Percentiles rank a stretch among this genome's conserved stretches.
Conservation (phyloP, 2,329 filamentous ascomycete genomes). For the Pseudogymnoascus destructans region DNA sequence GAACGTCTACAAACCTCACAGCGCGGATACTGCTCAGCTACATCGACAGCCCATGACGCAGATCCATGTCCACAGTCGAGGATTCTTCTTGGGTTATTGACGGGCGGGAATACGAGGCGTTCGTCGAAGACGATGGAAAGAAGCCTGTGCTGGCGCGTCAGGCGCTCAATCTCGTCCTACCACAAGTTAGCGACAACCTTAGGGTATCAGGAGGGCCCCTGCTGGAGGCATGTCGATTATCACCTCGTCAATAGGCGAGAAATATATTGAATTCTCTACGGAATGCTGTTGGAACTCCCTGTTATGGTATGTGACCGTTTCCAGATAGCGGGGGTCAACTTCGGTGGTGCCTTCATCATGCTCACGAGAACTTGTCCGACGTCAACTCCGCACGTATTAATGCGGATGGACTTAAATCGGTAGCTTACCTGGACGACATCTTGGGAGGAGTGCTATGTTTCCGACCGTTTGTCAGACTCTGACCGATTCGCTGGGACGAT, state of each 20-base stretch:
- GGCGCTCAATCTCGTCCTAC: slow-evolving; percentile 54
- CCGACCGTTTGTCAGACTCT: neutral
- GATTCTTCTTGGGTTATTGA: slow-evolving; percentile 42
- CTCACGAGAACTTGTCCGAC: slow-evolving; percentile 24
- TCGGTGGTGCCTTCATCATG: slow-evolving; percentile 33
- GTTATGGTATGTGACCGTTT: slow-evolving; percentile 47
- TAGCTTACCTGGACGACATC: neutral
- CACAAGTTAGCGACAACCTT: slow-evolving; percentile 9
- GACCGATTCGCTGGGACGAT: neutral
- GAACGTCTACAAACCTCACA: slow-evolving; percentile 41
- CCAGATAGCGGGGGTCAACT: slow-evolving; percentile 44
- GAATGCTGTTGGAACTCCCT: slow-evolving; percentile 56
- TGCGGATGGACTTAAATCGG: neutral
- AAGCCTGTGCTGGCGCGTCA: slow-evolving; percentile 49
- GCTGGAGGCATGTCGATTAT: slow-evolving; percentile 16
- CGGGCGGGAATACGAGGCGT: slow-evolving; percentile 56
- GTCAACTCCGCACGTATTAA: slow-evolving; percentile 12
- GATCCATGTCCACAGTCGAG: slow-evolving; percentile 63
- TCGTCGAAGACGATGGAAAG: slow-evolving; percentile 52
- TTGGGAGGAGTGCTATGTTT: neutral
- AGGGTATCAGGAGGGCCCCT: neutral
- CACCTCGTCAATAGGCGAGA: slow-evolving; percentile 61
- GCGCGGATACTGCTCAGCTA: slow-evolving; percentile 48
- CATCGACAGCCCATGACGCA: slow-evolving; percentile 57
- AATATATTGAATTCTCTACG: slow-evolving; percentile 50